Base-by-base conservation (phyloP, 2,329 filamentous ascomycete genomes). In the Aspergillus persii region DNA sequence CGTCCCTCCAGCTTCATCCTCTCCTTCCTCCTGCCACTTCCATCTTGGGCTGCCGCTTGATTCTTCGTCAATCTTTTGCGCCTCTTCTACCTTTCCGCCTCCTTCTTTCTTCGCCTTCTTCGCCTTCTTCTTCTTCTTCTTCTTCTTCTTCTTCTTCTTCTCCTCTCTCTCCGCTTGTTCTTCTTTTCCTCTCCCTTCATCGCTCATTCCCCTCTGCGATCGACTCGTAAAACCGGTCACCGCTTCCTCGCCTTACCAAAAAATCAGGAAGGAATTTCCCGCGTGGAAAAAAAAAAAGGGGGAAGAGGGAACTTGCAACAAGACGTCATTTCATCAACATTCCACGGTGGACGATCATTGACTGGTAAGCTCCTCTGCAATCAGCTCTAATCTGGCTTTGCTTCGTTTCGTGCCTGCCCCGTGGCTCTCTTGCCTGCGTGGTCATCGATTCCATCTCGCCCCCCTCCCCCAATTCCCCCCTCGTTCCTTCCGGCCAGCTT, bases 1-100 rank as follows among this genome's bases (percentile, higher is more conserved):
- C 53, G 56, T 56, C 53, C 58, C 46, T 62, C 57, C 30, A 62
- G 59, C 62, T 63, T 63, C 63, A 61, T 65, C 59, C 67, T 65
- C 59, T 61, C 62, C 54, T 61, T 64, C 44, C 26, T 8, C 60
- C 46, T 54, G 57, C 53, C 55, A 56, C 12, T 57, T 51, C 48
- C 44, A 46, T 57, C 56, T 56, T 23, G 18, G 50, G 27, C 58
- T 49, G 56, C 59, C 60, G 51, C 49, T 47, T 39, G 30, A 52
- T 31, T 48, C 27, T 46, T 26, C 50, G 27, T 23, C 50, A 33
- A 53, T 53, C 31, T 49, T 26, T 51, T 54, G 53, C 15, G 53
- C 53, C 50, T 51, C 47, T 54, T 51, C 29, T 63, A 60, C 39
- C 55, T 57, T 57, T 62, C 55, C 57, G 54, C 64, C 60, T 54